Evolutionary conservation across 2,329 filamentous ascomycete genomes (phyloP), one percentile per base, ranked within the genome.

Genomic region (Fusarium concolor): DNA sequence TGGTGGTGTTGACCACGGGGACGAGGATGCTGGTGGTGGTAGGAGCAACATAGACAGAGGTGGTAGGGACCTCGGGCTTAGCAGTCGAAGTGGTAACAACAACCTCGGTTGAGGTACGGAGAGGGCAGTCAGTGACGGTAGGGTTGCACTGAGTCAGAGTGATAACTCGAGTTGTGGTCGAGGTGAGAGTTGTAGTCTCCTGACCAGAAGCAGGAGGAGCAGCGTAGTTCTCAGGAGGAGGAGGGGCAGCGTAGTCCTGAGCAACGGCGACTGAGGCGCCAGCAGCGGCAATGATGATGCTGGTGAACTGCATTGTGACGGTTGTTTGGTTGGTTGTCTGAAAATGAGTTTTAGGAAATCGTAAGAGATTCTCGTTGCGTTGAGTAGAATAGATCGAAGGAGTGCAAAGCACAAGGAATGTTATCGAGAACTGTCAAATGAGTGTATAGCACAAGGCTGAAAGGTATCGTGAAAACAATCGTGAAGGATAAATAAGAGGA

Each of bases 101-200:
- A 24, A 72, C 59, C 42, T 68, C 35, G 22, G 73, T 67, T 24
- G 73, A 72, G 46, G 74, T 74, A 67, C 57, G 59, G 28, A 62
- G 49, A 33, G 59, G 59, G 57, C 59, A 62, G 58, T 62, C 15
- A 26, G 59, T 62, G 57, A 62, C 57, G n/a, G 57, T 62, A 42
- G 82, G 79, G 74, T 80, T 78, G 79, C 84, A 84, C 72, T 77
- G 71, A 58, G 83, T 86, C 74, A 86, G 77, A 73, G 83, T 86
- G 66, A 82, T 59, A 50, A 79, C 80, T 68, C 74, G 76, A 55
- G 81, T 83, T 53, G 77, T 77, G 57, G 83, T 85, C 17, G 80
- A 80, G 56, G 83, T 85, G 59, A 78, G 52, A 12, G 78, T 80
- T 57, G 79, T 80, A 62, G 79, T 83, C 61, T 41, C 50, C 37